Evolutionary conservation across 2,329 filamentous ascomycete species (phyloP), one percentile per base, ranked within the genome.

Genomic region (Fusarium sp.): DNA sequence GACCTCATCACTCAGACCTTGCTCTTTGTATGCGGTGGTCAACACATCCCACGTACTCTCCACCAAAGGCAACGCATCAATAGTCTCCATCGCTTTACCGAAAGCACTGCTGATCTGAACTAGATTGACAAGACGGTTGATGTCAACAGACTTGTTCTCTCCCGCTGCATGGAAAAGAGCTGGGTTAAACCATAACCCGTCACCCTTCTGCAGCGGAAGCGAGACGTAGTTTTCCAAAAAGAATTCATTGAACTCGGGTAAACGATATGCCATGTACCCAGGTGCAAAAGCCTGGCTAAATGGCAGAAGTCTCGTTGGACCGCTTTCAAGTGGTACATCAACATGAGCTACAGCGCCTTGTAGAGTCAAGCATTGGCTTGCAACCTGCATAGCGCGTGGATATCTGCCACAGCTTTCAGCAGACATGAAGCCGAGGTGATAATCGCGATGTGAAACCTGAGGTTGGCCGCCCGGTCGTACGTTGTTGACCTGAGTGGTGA

Each of bases 141-240:
- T 79, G 10, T 74, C 72, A 3, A 78, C 80, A 8, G 78, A 79
- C 17, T 75, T 70, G 69, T 90, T 90, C 65, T 83, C 82, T 0
- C 88, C 88, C 0, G 88, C 88, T 2, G 87, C 88, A 72, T 90
- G 88, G 64, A 89, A 87, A 1, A 90, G 76, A 2, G 85, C 87
- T 0, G 88, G 88, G 56, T 87, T 89, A 76, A 90, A 90, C 73
- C 90, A 90, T 0, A 90, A 67, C 0, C 85, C 88, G 68, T 90
- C 87, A 0, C 88, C 88, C 41, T 83, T 79, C 4, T 76, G 67
- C 56, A 90, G 68, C 3, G 87, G 82, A 13, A 88, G 71, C 2
- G 82, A 80, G 7, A 89, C 81, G 66, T 85, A 86, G 7, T 82
- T 80, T 17, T 82, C 74, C 6, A 83, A 68, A 62, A 90, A 90